Evolutionary conservation across 106 monocot species (phyloP).

Genomic region (Apostasia shenzhenica): DNA sequence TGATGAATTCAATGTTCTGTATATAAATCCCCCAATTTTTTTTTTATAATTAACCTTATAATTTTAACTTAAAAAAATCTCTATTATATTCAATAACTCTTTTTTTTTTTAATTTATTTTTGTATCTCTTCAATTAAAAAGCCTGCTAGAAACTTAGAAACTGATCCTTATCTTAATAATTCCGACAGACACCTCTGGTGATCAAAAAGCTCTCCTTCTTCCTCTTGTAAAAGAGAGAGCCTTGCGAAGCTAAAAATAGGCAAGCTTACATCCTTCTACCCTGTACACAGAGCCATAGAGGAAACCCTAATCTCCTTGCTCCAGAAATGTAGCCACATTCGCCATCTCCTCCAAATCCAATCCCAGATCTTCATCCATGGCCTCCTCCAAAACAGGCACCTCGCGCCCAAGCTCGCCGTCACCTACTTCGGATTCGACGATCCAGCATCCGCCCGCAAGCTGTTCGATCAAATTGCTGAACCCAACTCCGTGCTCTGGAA

Average conservation of each 20-base stretch:
- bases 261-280: background rate
- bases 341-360: constrained; percentile 33
- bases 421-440: constrained; percentile 12
- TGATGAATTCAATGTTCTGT: too few species aligned
- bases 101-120: too few species aligned
- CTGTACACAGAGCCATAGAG: constrained; percentile 4
- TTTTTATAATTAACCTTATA: too few species aligned
- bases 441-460: constrained; percentile 15
- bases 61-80: too few species aligned
- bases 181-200: too few species aligned
- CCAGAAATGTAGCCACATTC: constrained; percentile 13
- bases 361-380: constrained; percentile 33
- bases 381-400: constrained; percentile 22
- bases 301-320: constrained; percentile 27
- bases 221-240: too few species aligned
- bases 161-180: too few species aligned
- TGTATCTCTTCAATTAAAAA: too few species aligned
- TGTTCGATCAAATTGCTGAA: constrained; percentile 23
- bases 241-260: background rate
- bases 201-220: too few species aligned
- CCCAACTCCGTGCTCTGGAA: constrained; percentile 36
- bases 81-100: too few species aligned
- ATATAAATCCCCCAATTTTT: too few species aligned
- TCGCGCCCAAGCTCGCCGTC: constrained; percentile 28
- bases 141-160: too few species aligned